Evolutionary conservation across 371 early-diverging fungal genomes (phyloP).

Genomic region (Mortierella sp.): DNA sequence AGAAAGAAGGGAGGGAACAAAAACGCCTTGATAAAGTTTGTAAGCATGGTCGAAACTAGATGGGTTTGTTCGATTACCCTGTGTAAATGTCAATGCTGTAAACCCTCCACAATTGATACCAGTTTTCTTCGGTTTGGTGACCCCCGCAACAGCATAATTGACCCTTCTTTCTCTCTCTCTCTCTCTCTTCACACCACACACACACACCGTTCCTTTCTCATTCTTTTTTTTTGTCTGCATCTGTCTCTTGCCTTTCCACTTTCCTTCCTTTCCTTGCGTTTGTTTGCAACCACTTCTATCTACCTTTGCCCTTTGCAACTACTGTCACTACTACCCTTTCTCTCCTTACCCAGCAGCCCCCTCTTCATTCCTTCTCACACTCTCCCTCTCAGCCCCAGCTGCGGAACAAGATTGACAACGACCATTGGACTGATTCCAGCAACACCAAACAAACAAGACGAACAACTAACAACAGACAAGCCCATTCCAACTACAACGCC

Average conservation of each 20-base stretch:
- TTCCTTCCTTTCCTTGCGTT: not conserved
- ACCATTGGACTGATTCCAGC: not conserved
- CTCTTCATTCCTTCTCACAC: not conserved
- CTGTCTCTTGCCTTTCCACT: not conserved
- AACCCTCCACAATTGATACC: not conserved
- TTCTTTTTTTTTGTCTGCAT: not conserved
- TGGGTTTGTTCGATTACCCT: not conserved
- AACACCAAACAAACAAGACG: not conserved
- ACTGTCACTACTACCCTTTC: not conserved
- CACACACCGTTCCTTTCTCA: not conserved
- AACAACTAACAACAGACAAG: not conserved
- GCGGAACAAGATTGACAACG: not conserved
- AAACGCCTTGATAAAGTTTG: not conserved
- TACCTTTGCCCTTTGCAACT: too few species aligned
- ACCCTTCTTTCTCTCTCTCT: not conserved
- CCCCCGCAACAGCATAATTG: not conserved
- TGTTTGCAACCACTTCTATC: not conserved
- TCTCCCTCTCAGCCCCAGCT: not conserved
- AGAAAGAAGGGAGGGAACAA: not conserved
- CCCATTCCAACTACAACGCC: slow-evolving; percentile 9
- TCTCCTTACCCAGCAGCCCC: not conserved
- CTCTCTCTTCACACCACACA: not conserved
- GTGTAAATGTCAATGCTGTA: not conserved
- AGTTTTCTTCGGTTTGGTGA: not conserved
- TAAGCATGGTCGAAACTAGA: not conserved